Base-by-base conservation (phyloP, 257 asterid genomes). In the Plantago ovata region DNA sequence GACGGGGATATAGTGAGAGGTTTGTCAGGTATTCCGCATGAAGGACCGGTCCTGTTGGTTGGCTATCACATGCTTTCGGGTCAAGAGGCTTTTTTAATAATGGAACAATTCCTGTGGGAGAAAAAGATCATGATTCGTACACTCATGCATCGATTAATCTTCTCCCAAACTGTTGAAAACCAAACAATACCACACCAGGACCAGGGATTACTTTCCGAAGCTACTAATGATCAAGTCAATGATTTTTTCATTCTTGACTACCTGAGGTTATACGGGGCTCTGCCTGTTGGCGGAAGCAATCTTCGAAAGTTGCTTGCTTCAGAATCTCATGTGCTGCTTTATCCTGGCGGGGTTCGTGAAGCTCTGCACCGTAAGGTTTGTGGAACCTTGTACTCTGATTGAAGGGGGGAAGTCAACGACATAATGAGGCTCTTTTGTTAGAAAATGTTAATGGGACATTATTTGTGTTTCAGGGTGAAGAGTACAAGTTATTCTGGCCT, bases 341-440 rank as follows among this genome's bases (percentile, higher is more conserved):
- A 89, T 67, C 99, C 99, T 13, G 97, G 99, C 41, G 99, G 99
- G 58, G 95, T 87, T 64, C 97, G 99, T 21, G 99, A 93, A 77
- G 96, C 96, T 66, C 74, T 89, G 15, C 99, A 89, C 75, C 77
- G 61, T 22, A 93, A 89, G 97, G 99, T 93, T 13, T 24, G 75
- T 39, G 40, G 16, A 36, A 50, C 13, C n/a, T n/a, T n/a, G 38
- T 22, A 16, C 14, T 15, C 22, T 36, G 23, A n/a, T n/a, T n/a
- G n/a, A n/a, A n/a, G n/a, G n/a, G n/a, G n/a, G n/a, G n/a, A n/a
- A n/a, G n/a, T n/a, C n/a, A n/a, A n/a, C n/a, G n/a, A n/a, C n/a
- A n/a, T n/a, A n/a, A n/a, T n/a, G n/a, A n/a, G n/a, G n/a, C n/a
- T n/a, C n/a, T n/a, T n/a, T n/a, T n/a, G 43, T 14, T 38, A 64